Evolutionary conservation across 2,329 filamentous ascomycete genomes (phyloP).

Genomic region (Microcyclospora tardicrescens): DNA sequence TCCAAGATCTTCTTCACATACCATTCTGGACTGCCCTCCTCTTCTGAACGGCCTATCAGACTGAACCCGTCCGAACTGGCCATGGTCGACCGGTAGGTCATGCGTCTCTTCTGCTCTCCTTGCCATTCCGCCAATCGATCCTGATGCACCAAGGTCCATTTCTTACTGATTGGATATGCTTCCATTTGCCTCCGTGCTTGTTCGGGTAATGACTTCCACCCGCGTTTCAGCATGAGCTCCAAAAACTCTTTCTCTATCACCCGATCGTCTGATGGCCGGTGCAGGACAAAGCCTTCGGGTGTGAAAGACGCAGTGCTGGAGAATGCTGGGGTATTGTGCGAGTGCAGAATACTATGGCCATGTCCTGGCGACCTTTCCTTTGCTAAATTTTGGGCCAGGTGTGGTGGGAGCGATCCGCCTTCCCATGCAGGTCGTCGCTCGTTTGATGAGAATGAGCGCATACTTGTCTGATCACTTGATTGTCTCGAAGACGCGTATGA

Average conservation of each 20-base stretch:
- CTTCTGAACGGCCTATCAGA: slow-evolving; percentile 68
- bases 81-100: slow-evolving; percentile 54
- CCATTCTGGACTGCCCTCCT: slow-evolving; percentile 95
- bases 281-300: slow-evolving; percentile 47
- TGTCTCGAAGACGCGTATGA: slow-evolving; percentile 14
- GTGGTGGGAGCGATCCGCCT: slow-evolving; percentile 10
- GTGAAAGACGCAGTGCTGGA: slow-evolving; percentile 37
- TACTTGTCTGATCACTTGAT: slow-evolving; percentile 46
- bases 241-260: slow-evolving; percentile 85
- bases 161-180: slow-evolving; percentile 85
- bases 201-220: slow-evolving; percentile 93
- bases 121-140: slow-evolving; percentile 88
- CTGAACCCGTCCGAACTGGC: slow-evolving; percentile 48
- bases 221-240: slow-evolving; percentile 90
- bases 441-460: slow-evolving; percentile 48
- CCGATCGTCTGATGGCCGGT: slow-evolving; percentile 65
- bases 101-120: slow-evolving; percentile 78
- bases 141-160: slow-evolving; percentile 94
- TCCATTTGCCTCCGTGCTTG: slow-evolving; percentile 92
- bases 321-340: slow-evolving; percentile 33
- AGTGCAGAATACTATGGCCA: slow-evolving; percentile 25
- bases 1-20: slow-evolving; percentile 96
- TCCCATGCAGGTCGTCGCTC: slow-evolving; percentile 30
- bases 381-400: slow-evolving; percentile 17
- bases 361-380: slow-evolving; percentile 4